Percentiles rank a stretch among this genome's conserved stretches.
phyloP scores from a whole-genome alignment of 805 yeast species.

The Ogataea salicorniae region DNA sequence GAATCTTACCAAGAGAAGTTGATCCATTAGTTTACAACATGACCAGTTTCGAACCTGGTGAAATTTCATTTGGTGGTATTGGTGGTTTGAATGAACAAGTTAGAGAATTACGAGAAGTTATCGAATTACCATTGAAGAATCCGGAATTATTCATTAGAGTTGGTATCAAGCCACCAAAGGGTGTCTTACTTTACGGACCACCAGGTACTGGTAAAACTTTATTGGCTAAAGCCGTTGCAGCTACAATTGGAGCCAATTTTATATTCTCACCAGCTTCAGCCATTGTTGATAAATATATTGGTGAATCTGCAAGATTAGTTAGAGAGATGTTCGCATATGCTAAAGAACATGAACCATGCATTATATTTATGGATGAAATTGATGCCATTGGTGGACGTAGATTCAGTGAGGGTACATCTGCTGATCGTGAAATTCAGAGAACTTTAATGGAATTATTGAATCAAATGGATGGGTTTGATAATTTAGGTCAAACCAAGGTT shows the following conservation, averaged over 20 bases:
- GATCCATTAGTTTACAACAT: constrained; percentile 97
- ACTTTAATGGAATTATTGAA: constrained; percentile 94
- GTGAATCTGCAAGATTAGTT: constrained; percentile 93
- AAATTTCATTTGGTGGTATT: constrained; percentile 86
- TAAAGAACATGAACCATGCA: constrained; percentile 96
- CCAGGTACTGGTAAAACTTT: constrained; percentile 98
- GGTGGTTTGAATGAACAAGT: constrained; percentile 97
- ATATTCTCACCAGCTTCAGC: constrained; percentile 98
- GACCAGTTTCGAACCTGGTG: constrained; percentile 98
- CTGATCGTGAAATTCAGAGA: constrained; percentile 97
- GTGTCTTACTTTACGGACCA: constrained; percentile 93
- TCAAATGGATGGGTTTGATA: constrained; percentile 98
- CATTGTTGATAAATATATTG: constrained; percentile 95
- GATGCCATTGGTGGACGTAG: constrained; percentile 99
- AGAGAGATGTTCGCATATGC: constrained; percentile 99
- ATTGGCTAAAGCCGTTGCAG: constrained; percentile 96
- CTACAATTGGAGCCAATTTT: constrained; percentile 96
- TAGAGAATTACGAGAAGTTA: constrained; percentile 94
- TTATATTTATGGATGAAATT: constrained; percentile 96
- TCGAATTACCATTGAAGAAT: constrained; percentile 92
- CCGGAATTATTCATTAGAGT: constrained; percentile 94
- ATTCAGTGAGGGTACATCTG: constrained; percentile 96
- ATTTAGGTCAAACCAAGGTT: constrained; percentile 92
- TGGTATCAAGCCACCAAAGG: constrained; percentile 98
- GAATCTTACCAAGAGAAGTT: constrained; percentile 94